Evolutionary conservation across 805 yeast genomes (phyloP), one percentile per base, ranked within the genome.

Genomic region (Saturnispora ahearnii): DNA sequence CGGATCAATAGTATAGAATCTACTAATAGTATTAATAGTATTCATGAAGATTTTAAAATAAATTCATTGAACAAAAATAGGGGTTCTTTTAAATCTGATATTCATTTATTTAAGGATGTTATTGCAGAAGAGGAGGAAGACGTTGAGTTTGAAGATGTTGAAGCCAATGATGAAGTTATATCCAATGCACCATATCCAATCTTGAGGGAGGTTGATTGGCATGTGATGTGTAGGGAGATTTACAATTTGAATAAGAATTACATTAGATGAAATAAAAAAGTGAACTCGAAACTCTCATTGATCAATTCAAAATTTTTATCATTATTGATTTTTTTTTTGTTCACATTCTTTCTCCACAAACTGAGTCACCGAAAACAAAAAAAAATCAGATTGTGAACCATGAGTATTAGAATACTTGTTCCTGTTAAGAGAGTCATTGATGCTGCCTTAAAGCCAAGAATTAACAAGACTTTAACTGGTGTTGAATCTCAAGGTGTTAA

Each of bases 351-450:
- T 13, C 30, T 43, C 45, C 37, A 30, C 60, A 46, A 37, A 36
- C 18, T 21, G 24, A 36, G 24, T 18, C 13, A 36, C 24, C 11
- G 8, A 6, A 36, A 15, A 36, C 21, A 36, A 18, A 36, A 10
- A 22, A 6, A 36, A n/a, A n/a, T n/a, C 21, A n/a, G 21, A 7
- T 36, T 10, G 18, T 36, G 24, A 36, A 44, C 15, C 21, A 38
- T 38, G 42, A 40, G 81, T 58, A 70, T 82, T 52, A 78, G 76
- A 65, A 87, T 93, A 55, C 72, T 93, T 34, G 97, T 93, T 11
- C 99, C 99, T 12, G 90, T 93, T 44, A 93, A 93, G 70, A 76
- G 98, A 55, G 97, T 90, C 47, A 84, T 93, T 60, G 99, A 93
- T 69, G 85, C 86, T 50, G 96, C 96, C 13, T 77, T 90, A 60